Conservation (phyloP, 495 filamentous ascomycete species). For the Extremus antarcticus region DNA sequence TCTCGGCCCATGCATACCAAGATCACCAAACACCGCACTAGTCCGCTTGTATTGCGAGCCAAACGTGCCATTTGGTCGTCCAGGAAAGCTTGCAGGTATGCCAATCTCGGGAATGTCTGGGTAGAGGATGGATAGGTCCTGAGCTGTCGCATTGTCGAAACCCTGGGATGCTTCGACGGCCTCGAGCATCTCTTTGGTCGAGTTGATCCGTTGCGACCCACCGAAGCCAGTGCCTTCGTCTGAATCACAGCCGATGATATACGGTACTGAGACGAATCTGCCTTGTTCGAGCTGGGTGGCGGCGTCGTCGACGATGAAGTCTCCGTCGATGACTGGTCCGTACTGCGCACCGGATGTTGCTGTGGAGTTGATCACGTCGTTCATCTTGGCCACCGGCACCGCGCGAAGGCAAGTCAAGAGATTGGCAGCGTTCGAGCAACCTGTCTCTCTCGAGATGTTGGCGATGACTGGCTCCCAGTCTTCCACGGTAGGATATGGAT, state of each 20-base stretch:
- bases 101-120: constrained; percentile 20
- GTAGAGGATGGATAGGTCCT: constrained; percentile 54
- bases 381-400: constrained; percentile 34
- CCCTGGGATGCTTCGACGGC: not conserved
- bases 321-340: constrained; percentile 35
- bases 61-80: constrained; percentile 5
- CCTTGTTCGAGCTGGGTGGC: constrained; percentile 22
- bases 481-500: not conserved
- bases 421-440: constrained; percentile 12
- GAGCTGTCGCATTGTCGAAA: constrained; percentile 19
- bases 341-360: constrained; percentile 37
- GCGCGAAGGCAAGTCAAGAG: constrained; percentile 15
- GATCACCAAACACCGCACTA: constrained; percentile 40
- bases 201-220: not conserved
- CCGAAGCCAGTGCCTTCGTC: constrained; percentile 40
- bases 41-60: constrained; percentile 39
- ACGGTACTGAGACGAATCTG: constrained; percentile 12
- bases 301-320: constrained; percentile 35
- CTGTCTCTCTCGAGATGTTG: constrained; percentile 19
- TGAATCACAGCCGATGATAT: constrained; percentile 29
- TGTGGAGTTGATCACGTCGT: constrained; percentile 42
- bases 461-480: constrained; percentile 25
- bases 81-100: constrained; percentile 14
- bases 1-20: constrained; percentile 43
- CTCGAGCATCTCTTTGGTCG: not conserved